Conservation (phyloP, 441 rosid genomes). For the Erodium texanum region DNA sequence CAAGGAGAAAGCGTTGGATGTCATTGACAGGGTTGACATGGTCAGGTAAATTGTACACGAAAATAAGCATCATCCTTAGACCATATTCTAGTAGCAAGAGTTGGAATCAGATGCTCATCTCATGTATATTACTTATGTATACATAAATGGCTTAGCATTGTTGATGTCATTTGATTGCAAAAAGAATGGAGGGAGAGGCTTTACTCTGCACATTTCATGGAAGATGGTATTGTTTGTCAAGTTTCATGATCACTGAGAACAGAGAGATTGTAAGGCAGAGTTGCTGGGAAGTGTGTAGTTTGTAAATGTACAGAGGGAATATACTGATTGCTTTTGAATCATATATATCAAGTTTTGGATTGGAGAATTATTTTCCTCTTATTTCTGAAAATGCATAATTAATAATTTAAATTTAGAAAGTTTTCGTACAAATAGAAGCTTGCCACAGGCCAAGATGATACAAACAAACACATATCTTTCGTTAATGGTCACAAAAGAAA, state of each 20-base stretch:
- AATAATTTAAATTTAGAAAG: no score
- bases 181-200: not conserved
- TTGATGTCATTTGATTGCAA: not conserved
- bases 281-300: not conserved
- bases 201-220: not conserved
- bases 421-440: no score
- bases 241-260: not conserved
- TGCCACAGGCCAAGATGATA: not conserved
- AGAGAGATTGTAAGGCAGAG: not conserved
- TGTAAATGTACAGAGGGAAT: not conserved
- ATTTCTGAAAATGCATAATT: no score
- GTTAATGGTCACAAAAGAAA: not conserved
- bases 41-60: not conserved
- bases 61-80: no score
- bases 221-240: not conserved
- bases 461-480: not conserved
- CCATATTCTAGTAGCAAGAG: not conserved
- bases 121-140: not conserved
- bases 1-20: conserved; percentile 49
- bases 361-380: not conserved
- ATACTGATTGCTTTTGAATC: not conserved
- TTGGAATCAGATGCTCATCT: not conserved
- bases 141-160: not conserved
- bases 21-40: conserved; percentile 45
- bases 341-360: conserved; percentile 6